These are phyloP conservation scores for Hortiboletus campestris DNA, from an alignment of 768 basidiomycete species.

Conservation along the genomic window DNA sequence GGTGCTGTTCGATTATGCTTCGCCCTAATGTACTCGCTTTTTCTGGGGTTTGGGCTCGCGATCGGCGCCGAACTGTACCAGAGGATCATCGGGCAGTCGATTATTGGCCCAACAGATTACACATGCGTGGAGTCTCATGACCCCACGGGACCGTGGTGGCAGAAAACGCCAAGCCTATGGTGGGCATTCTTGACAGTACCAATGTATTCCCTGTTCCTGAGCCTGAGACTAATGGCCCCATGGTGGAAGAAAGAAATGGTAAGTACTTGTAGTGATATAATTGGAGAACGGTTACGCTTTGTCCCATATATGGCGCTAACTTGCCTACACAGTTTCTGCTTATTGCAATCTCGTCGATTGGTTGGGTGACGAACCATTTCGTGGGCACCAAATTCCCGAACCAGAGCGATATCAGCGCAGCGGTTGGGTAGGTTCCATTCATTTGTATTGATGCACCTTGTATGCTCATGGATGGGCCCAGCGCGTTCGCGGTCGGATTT, in stretches of 20 bases:
- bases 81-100: slow-evolving; percentile 46
- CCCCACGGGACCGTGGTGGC: slow-evolving; percentile 67
- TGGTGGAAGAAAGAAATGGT: slow-evolving; percentile 57
- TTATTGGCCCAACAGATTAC: slow-evolving; percentile 58
- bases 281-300: background rate
- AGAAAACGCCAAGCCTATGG: slow-evolving; percentile 61
- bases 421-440: slow-evolving; percentile 52
- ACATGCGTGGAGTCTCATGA: slow-evolving; percentile 57
- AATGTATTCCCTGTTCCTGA: slow-evolving; percentile 62
- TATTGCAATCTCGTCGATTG: slow-evolving; percentile 60
- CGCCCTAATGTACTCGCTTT: slow-evolving; percentile 74
- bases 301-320: background rate
- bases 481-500: slow-evolving; percentile 79
- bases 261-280: slow-evolving; percentile 15
- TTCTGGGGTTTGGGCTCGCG: slow-evolving; percentile 77
- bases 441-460: background rate
- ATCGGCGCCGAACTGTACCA: slow-evolving; percentile 73
- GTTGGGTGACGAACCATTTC: slow-evolving; percentile 78
- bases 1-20: slow-evolving; percentile 85
- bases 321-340: slow-evolving; percentile 39
- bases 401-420: slow-evolving; percentile 75
- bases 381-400: slow-evolving; percentile 56
- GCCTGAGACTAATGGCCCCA: slow-evolving; percentile 63
- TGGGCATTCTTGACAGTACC: slow-evolving; percentile 81
- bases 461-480: slow-evolving; percentile 18